Percentiles rank a stretch among this genome's conserved stretches.
These are phyloP conservation scores for Veloporphyrellus conicus DNA, from an alignment of 1,284 basidiomycete species.

Conservation along the genomic window DNA sequence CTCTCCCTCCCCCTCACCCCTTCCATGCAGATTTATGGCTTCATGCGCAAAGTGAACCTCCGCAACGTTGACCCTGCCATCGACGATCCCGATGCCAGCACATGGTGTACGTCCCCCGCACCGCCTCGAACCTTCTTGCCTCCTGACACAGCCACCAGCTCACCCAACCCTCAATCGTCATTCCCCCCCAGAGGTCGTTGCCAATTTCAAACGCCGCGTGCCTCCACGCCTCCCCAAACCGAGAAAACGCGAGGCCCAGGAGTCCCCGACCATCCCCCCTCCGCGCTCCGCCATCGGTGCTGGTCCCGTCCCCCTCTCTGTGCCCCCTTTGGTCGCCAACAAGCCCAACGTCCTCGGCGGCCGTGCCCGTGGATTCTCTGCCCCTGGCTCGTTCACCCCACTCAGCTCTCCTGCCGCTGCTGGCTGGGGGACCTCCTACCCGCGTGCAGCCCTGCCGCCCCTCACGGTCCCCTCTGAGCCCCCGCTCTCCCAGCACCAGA, in stretches of 20 bases:
- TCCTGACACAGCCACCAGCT: conserved; percentile 45
- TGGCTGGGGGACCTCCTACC: conserved; percentile 58
- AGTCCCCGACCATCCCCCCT: conserved; percentile 58
- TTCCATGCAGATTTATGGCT: conserved; percentile 78
- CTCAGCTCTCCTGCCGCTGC: conserved; percentile 52
- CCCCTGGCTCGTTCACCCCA: conserved; percentile 71
- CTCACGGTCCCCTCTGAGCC: conserved; percentile 74
- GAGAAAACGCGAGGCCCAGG: conserved; percentile 67
- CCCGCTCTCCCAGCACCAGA: conserved; percentile 49
- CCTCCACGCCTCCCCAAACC: conserved; percentile 85
- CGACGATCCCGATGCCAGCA: conserved; percentile 87
- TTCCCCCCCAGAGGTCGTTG: conserved; percentile 80
- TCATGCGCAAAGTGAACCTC: conserved; percentile 91
- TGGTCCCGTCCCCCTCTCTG: conserved; percentile 56
- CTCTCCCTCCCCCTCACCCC: conserved; percentile 13
- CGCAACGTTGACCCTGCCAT: conserved; percentile 88
- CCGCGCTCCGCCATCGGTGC: conserved; percentile 68
- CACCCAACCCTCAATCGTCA: conserved; percentile 84
- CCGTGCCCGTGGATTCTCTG: conserved; percentile 73
- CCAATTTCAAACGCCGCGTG: conserved; percentile 88
- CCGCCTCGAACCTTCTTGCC: conserved; percentile 13
- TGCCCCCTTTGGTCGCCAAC: conserved; percentile 43
- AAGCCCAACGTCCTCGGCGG: conserved; percentile 44
- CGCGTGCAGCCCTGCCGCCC: conserved; percentile 67
- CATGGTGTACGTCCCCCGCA: conserved; percentile 72